phyloP scores from a whole-genome alignment of 1,139 yeast species.

The Yamadazyma kanchanaburiensis region DNA sequence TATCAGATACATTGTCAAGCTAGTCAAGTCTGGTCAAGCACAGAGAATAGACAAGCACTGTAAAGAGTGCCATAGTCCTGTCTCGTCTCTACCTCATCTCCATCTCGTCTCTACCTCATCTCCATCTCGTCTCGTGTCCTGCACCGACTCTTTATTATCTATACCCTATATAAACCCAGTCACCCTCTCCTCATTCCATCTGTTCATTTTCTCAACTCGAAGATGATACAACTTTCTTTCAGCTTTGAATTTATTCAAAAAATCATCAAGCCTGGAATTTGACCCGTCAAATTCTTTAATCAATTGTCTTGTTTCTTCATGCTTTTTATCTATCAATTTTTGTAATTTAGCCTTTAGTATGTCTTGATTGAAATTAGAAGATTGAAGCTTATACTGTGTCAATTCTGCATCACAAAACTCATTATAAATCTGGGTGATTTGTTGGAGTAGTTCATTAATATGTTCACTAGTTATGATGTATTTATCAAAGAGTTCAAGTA shows the following conservation, averaged over 20 bases:
- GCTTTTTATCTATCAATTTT: conserved; percentile 21
- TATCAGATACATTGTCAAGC: too few species aligned
- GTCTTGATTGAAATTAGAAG: conserved; percentile 36
- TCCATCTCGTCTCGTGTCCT: too few species aligned
- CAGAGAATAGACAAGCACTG: too few species aligned
- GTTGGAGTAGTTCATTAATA: conserved; percentile 24
- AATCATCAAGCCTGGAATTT: conserved; percentile 17
- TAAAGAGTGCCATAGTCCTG: too few species aligned
- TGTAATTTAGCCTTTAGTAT: conserved; percentile 27
- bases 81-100: too few species aligned
- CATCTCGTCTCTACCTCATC: too few species aligned
- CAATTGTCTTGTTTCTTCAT: conserved; percentile 21
- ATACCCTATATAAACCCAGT: conserved; percentile 40
- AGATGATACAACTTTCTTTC: conserved; percentile 51
- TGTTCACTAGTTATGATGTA: conserved; percentile 21
- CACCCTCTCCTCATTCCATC: conserved; percentile 68
- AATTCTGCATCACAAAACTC: conserved; percentile 37
- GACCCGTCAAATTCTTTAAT: conserved; percentile 13
- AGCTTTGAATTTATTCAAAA: conserved; percentile 42
- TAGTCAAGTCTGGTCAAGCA: too few species aligned
- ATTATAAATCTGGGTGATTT: conserved; percentile 24
- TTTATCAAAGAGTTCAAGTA: conserved; percentile 22
- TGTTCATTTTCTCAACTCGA: conserved; percentile 53
- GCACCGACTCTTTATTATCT: background rate
- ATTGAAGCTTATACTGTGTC: conserved; percentile 37